Evolutionary conservation across 1,139 yeast genomes (phyloP).

Genomic region (Hanseniaspora uvarum): DNA sequence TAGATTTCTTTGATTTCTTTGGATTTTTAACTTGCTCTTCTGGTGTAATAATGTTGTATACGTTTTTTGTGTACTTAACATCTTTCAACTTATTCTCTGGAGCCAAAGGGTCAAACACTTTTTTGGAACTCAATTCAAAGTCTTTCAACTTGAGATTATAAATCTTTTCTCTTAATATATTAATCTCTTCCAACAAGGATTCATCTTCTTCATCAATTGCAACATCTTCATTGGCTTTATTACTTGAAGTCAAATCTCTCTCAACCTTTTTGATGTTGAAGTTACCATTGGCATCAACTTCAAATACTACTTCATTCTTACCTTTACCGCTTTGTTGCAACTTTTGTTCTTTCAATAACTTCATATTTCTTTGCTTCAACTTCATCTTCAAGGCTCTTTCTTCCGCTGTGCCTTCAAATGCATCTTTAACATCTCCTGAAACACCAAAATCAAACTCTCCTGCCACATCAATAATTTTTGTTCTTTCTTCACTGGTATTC

Average conservation of each 20-base stretch:
- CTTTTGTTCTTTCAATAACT: conserved; percentile 52
- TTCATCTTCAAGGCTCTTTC: conserved; percentile 78
- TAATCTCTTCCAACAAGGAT: conserved; percentile 17
- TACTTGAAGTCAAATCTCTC: conserved; percentile 19
- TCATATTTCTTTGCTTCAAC: conserved; percentile 64
- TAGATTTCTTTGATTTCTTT: neutral
- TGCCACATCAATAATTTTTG: conserved; percentile 85
- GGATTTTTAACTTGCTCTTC: neutral
- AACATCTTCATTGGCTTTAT: conserved; percentile 18
- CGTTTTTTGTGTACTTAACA: neutral
- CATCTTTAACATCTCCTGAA: conserved; percentile 81
- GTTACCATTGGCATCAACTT: conserved; percentile 66
- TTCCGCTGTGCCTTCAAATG: conserved; percentile 76
- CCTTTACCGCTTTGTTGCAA: conserved; percentile 56
- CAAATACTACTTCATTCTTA: conserved; percentile 58
- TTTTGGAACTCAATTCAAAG: conserved; percentile 12
- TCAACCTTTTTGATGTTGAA: conserved; percentile 37
- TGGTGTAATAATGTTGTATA: neutral
- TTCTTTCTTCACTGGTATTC: conserved; percentile 77
- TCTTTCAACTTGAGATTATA: conserved; percentile 10
- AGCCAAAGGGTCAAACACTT: conserved; percentile 7
- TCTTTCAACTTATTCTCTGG: conserved; percentile 1
- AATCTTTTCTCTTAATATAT: conserved; percentile 14
- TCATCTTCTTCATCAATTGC: conserved; percentile 20
- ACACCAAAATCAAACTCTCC: conserved; percentile 87